Evolutionary conservation across 1,139 yeast species (phyloP), one percentile per base, ranked within the genome.

Genomic region (Taphrina pruni): DNA sequence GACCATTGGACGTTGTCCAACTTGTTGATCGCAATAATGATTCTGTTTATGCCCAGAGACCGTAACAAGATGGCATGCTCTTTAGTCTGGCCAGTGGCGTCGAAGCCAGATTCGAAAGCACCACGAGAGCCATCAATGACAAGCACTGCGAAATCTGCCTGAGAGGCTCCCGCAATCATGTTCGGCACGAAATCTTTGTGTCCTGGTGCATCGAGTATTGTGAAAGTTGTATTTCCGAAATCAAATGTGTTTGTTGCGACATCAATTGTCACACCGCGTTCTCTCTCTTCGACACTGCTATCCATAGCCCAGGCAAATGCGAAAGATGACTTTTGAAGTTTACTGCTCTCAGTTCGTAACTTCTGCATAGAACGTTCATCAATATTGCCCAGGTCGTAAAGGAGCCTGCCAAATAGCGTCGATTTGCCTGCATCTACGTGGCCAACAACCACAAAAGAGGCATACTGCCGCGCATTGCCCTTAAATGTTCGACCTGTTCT

Each of bases 391-490:
- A 87, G 81, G 75, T 94, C 98, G 71, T 88, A 88, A 56, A 95
- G 78, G 57, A 95, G 78, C 70, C 99, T 82, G 8, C 99, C 99
- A 86, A 95, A 89, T 46, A 95, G 81, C 0, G 99, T 95, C 1
- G 97, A 91, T 77, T 95, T 95, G 11, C 99, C 99, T 0, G 98
- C 96, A 80, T 95, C 99, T 21, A 95, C 98, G 79, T 95, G 99
- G 2, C 99, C 99, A 72, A 90, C 87, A 3, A 91, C 95, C 39
- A 91, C 96, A 77, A 90, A 89, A 21, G 93, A 72, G 56, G 88
- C 36, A 48, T 55, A 38, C 38, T 54, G 20, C 14, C 50, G 77
- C 75, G 12, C 75, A 73, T 6, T 75, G 17, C 70, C 21, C 77
- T 69, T 39, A 9, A 77, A 77, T 82, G 77, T 9, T 79, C 80